Percentiles rank a stretch among this genome's conserved stretches.
phyloP scores from a whole-genome alignment of 805 yeast genomes.

The Monosporozyma solicola region DNA sequence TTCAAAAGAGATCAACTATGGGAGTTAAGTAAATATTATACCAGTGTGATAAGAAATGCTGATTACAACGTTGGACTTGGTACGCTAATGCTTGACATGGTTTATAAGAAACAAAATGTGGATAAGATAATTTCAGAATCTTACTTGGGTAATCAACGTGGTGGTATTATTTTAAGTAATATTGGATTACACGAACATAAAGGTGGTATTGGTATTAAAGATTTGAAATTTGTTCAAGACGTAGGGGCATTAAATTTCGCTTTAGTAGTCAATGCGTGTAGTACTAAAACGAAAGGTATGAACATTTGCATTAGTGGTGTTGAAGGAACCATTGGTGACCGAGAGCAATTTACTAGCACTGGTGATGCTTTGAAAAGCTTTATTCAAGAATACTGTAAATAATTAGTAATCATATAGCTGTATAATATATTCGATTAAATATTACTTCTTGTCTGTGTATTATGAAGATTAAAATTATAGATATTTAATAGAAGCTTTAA shows the following conservation, averaged over 20 bases:
- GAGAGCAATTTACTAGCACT: slow-evolving; percentile 1
- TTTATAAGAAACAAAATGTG: slow-evolving; percentile 12
- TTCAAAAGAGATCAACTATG: slow-evolving; percentile 14
- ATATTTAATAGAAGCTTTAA: neutral
- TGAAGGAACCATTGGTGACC: slow-evolving; percentile 9
- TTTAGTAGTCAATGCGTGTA: slow-evolving; percentile 12
- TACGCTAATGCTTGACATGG: slow-evolving; percentile 13
- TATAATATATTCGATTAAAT: neutral
- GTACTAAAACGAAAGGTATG: slow-evolving; percentile 19
- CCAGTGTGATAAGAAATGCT: slow-evolving; percentile 9
- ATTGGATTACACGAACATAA: slow-evolving; percentile 13
- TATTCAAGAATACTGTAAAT: neutral
- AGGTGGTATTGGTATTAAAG: slow-evolving; percentile 6
- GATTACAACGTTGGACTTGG: slow-evolving; percentile 18
- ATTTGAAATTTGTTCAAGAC: slow-evolving; percentile 19
- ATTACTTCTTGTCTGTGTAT: no score
- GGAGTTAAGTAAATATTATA: slow-evolving; percentile 15
- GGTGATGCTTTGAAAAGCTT: neutral
- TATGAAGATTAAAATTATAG: neutral
- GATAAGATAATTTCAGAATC: slow-evolving; percentile 13
- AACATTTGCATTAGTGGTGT: slow-evolving; percentile 13
- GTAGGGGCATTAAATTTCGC: slow-evolving; percentile 17
- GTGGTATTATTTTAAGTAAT: slow-evolving; percentile 22
- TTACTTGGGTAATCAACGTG: slow-evolving; percentile 12
- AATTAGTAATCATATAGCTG: neutral